Base-by-base conservation (phyloP, 306 rosid genomes). In the Lithocarpus polystachyus region DNA sequence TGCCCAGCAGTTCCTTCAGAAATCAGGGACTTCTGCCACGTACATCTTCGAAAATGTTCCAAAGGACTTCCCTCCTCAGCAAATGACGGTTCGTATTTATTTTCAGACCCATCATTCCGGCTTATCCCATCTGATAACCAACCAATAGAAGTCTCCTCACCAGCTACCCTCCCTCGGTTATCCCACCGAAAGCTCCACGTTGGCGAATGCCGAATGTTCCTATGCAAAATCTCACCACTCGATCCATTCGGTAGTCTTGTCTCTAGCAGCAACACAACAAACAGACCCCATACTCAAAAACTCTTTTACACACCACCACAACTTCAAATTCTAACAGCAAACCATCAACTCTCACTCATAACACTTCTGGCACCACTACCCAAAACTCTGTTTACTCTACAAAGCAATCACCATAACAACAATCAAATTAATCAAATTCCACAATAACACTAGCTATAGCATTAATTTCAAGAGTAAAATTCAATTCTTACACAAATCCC, bases 131-230 rank as follows among this genome's bases (percentile, higher is more conserved):
- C 90, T 26, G 92, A 84, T 71, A 80, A 79, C 90, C 90, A 82
- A 74, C 84, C 79, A 18, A 80, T 73, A 26, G 92, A 77, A 56
- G 89, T 84, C 70, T 84, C 90, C 74, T 89, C 92, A 2, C 86
- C 92, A 8, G 89, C 90, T 17, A 87, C 92, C 61, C 89, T 84
- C 24, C 89, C 92, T 65, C 92, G 79, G 48, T 87, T 82, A 89
- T 89, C 92, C 90, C 92, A 89, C 29, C 90, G 89, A 73, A 89
- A 86, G 83, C 92, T 89, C 92, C 90, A 89, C 14, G 86, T 82
- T 7, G 92, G 90, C 0, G 92, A 89, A 79, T 83, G 60, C 74
- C 89, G 76, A 31, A 84, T 81, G 85, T 89, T 89, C 43, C 89
- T 76, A n/a, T 83, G 86, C 68, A 84, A 64, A 56, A 80, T 70